Evolutionary conservation across 2,329 filamentous ascomycete species (phyloP), one percentile per base, ranked within the genome.

Genomic region (Drechslerella dactyloides): DNA sequence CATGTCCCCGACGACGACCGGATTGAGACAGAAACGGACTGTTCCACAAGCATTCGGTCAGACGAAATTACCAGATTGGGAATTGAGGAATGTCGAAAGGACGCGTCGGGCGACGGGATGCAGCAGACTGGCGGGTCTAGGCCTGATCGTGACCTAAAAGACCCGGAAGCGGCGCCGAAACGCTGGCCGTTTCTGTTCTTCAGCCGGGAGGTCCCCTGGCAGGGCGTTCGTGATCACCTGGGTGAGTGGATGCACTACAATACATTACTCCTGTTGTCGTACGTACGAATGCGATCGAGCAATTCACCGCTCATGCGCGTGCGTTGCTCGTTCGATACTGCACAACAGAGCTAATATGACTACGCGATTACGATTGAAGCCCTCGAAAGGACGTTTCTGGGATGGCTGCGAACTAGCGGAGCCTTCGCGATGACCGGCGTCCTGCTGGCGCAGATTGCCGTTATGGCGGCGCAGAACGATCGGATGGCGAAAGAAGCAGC

Each of bases 361-460:
- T 42, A 13, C 37, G n/a, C 37, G n/a, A 42, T 13, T 42, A 17
- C 37, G 5, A 6, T 13, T 40, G 13, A n/a, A 72, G 68, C 68
- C 17, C 55, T 72, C 15, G 68, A 72, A 48, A 40, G 68, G 15
- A 72, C 68, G 21, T 72, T 72, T 42, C 60, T 72, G 23, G 68
- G 68, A 65, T 72, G 68, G 68, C 60, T 72, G 3, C 60, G 68
- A 11, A 72, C 68, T 8, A 72, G 68, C 19, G 68, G 68, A n/a
- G 68, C 68, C 4, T 72, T 72, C 17, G 68, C 68, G 33, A 72
- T 72, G 68, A 65, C 60, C 5, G 68, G 60, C 5, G 68, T 65
- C 15, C 23, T 72, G 11, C 44, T 72, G 6, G 68, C 68, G 13
- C 68, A 72, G 35, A 72, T 72, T 56, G 59, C 68, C 1, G 60